Conservation (phyloP, 1,284 basidiomycete species). For the Ceratobasidium sp. region DNA sequence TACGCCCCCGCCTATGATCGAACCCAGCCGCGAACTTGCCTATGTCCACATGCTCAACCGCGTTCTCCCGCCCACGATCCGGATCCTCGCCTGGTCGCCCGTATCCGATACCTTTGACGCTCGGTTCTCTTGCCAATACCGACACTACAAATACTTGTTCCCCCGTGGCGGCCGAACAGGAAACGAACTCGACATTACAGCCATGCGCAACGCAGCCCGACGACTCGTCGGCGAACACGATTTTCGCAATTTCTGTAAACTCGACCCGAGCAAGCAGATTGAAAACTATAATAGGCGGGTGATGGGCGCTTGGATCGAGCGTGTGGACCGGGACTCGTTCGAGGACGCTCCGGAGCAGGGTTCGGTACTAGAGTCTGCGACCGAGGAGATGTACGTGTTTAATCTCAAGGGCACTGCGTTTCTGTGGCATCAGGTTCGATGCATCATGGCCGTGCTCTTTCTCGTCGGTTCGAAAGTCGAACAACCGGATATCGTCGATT, state of each 20-base stretch:
- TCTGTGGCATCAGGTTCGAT: constrained; percentile 96
- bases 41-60: constrained; percentile 89
- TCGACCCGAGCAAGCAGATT: constrained; percentile 96
- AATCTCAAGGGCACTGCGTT: constrained; percentile 93
- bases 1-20: constrained; percentile 2
- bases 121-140: constrained; percentile 85
- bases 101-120: constrained; percentile 86
- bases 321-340: constrained; percentile 54
- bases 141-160: constrained; percentile 99
- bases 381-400: constrained; percentile 72
- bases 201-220: constrained; percentile 83
- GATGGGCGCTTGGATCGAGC: constrained; percentile 71
- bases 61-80: constrained; percentile 90
- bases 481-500: constrained; percentile 74
- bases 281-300: constrained; percentile 80
- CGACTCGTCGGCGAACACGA: constrained; percentile 91
- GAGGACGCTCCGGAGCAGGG: constrained; percentile 49
- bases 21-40: constrained; percentile 68
- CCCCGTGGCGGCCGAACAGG: constrained; percentile 55
- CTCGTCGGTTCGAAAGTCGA: constrained; percentile 90
- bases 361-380: neutral
- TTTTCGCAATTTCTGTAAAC: constrained; percentile 94
- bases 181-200: constrained; percentile 70
- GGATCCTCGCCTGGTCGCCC: constrained; percentile 96
- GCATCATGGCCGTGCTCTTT: constrained; percentile 94